These are phyloP conservation scores for Boletus tomentosulus DNA, from an alignment of 768 basidiomycete genomes.

Conservation along the genomic window DNA sequence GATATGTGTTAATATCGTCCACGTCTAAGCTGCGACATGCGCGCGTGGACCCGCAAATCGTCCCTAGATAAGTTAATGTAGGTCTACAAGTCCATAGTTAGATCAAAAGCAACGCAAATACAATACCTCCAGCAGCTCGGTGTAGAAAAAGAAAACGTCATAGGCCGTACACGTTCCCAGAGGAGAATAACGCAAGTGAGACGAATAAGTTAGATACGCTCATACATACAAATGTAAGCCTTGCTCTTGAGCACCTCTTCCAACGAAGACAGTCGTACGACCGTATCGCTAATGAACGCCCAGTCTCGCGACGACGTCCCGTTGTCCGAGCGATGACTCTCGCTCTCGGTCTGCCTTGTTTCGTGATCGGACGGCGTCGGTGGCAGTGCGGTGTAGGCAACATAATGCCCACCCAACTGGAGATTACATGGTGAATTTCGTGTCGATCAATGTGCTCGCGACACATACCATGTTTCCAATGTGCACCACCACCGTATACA, in stretches of 20 bases:
- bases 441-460: neutral
- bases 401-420: conserved; percentile 85
- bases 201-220: conserved; percentile 48
- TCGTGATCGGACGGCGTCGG: conserved; percentile 23
- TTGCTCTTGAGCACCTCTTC: conserved; percentile 90
- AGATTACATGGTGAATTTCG: neutral
- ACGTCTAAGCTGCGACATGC: neutral
- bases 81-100: conserved; percentile 1
- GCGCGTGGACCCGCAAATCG: neutral
- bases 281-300: conserved; percentile 90
- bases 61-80: neutral
- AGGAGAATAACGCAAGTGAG: neutral
- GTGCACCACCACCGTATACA: conserved; percentile 83
- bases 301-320: conserved; percentile 50
- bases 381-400: conserved; percentile 78
- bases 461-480: conserved; percentile 78
- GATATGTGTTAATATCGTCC: conserved; percentile 2
- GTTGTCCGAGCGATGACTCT: conserved; percentile 5
- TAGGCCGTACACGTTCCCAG: too few species aligned
- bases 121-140: neutral
- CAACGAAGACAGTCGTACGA: conserved; percentile 72
- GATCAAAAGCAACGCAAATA: conserved; percentile 1
- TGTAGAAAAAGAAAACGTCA: too few species aligned
- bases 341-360: conserved; percentile 1
- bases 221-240: conserved; percentile 94